Evolutionary conservation across 2,329 filamentous ascomycete species (phyloP).

Genomic region (Epichloe elymi): DNA sequence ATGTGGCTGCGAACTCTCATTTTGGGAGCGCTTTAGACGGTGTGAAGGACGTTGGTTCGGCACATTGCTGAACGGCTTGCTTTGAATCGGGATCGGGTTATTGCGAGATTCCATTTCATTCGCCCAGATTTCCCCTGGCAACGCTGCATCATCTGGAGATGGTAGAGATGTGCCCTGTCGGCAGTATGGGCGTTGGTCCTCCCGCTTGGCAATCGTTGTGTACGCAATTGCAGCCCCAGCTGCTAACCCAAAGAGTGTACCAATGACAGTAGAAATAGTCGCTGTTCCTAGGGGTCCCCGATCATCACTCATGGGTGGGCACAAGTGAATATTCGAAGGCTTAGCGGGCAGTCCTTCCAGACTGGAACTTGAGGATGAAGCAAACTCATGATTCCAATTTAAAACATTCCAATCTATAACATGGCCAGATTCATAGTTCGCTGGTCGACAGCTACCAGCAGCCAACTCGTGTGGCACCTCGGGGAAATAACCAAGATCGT

Average conservation of each 20-base stretch:
- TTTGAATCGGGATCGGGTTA: neutral
- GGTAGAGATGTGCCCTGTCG: constrained; percentile 18
- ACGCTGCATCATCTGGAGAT: neutral
- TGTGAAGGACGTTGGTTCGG: neutral
- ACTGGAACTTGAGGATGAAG: neutral
- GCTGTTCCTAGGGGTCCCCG: constrained; percentile 11
- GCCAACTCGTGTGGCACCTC: neutral
- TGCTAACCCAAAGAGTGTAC: constrained; percentile 65
- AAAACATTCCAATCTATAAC: neutral
- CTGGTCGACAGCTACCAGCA: neutral
- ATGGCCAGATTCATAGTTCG: neutral
- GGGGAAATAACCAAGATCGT: constrained; percentile 13
- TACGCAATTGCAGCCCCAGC: constrained; percentile 55
- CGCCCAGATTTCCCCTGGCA: too few relatives aligned
- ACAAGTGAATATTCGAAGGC: neutral
- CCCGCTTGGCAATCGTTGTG: constrained; percentile 43
- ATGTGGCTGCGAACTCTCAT: neutral
- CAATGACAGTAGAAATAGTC: constrained; percentile 52
- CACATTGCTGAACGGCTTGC: neutral
- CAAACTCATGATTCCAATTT: neutral
- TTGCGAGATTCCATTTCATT: too few relatives aligned
- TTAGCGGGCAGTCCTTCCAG: neutral
- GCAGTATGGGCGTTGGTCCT: constrained; percentile 30
- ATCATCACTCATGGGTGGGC: neutral
- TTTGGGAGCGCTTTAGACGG: neutral